These are phyloP conservation scores for Penicillium sp. DNA, from an alignment of 2,329 filamentous ascomycete species.

Conservation along the genomic window DNA sequence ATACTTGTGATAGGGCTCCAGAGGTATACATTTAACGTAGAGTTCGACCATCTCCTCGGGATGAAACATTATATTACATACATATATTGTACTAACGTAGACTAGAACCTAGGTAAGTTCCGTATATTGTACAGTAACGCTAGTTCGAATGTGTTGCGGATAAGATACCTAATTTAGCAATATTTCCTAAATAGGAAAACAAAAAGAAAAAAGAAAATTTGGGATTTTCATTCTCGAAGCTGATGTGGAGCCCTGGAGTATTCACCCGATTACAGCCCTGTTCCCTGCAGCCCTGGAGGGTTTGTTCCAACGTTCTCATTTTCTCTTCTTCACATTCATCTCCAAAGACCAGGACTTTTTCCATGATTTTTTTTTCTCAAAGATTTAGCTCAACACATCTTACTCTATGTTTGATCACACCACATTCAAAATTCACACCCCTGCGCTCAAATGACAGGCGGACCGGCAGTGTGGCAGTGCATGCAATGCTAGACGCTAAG, in stretches of 20 bases:
- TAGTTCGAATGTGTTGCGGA: background rate
- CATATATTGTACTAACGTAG: background rate
- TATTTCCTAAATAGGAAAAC: background rate
- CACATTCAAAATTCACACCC: background rate
- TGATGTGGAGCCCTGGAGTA: constrained; percentile 23
- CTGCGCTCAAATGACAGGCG: constrained; percentile 23
- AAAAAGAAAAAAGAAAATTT: background rate
- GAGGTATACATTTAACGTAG: background rate
- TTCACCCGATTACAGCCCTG: constrained; percentile 10
- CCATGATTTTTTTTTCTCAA: background rate
- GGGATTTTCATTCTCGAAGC: constrained; percentile 17
- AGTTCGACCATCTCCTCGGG: background rate
- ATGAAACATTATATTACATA: background rate
- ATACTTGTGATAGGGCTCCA: background rate
- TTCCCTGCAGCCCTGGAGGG: constrained; percentile 11
- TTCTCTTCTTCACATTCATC: background rate
- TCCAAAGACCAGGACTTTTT: background rate
- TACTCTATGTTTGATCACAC: background rate
- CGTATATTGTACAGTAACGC: background rate
- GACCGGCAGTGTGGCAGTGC: constrained; percentile 30
- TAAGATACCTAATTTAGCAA: background rate
- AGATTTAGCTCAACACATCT: background rate
- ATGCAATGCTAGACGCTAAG: constrained; percentile 25
- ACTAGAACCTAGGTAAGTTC: background rate
- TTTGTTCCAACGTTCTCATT: constrained; percentile 9